Evolutionary conservation across 805 yeast species (phyloP), one percentile per base, ranked within the genome.

Genomic region (Cyberlindnera petersonii): DNA sequence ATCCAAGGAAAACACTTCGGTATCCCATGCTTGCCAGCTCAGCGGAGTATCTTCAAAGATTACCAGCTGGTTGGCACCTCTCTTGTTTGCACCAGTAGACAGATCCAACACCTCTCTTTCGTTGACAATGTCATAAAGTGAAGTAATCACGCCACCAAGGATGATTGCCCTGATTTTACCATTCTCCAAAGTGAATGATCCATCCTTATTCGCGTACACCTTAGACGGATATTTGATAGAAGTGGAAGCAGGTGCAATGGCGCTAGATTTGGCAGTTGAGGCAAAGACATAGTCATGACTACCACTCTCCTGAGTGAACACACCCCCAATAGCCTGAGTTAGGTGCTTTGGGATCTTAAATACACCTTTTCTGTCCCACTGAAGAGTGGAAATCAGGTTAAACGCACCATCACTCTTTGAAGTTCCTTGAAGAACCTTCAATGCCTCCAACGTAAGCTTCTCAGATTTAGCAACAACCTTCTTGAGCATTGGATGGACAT

Each of bases 21-120:
- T 91, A 59, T 91, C 98, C 98, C 98, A 91, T 2, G 98, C 98
- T 31, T 87, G 96, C 79, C 80, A 91, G 40, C 74, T 81, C 54
- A 86, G 68, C 9, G 98, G 98, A 46, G 86, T 84, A 59, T 93
- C 98, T 48, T 89, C 89, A 53, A 84, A 84, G 41, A 93, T 56
- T 2, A 87, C 78, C 47, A 78, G 79, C 59, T 85, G 95, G 53
- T 88, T 87, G 14, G 89, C 96, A 27, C 86, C 87, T 14, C 63
- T 66, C 5, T 24, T 26, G 35, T 47, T 47, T 27, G 35, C 33
- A 9, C 82, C 79, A 18, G 69, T 65, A 1, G 72, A 63, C 5
- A 70, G 44, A 43, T 83, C 86, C 38, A 93, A 67, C 17, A 83
- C 73, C 57, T 91, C 94, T 10, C 88, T 66, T 39, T 67, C 67